phyloP scores from a whole-genome alignment of 306 rosid genomes.

The Senna tora region DNA sequence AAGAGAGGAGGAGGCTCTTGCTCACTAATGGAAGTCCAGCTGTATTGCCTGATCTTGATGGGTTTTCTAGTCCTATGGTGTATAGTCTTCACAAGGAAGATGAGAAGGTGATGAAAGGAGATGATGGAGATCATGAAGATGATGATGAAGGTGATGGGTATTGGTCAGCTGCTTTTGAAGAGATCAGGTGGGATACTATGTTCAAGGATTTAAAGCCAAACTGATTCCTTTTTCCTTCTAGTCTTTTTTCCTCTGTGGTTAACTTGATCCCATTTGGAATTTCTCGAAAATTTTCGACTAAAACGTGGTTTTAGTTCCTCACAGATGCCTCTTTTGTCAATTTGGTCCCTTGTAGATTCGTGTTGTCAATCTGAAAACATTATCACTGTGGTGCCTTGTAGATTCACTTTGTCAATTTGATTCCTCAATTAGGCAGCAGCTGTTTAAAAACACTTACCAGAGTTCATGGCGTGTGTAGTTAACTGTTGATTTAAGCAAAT shows the following conservation, averaged over 20 bases:
- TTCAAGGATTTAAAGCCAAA: conserved; percentile 91
- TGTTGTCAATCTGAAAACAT: too few relatives aligned
- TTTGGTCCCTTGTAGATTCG: too few relatives aligned
- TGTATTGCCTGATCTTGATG: conserved; percentile 46
- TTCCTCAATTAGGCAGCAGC: too few relatives aligned
- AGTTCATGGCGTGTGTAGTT: too few relatives aligned
- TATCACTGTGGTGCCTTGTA: too few relatives aligned
- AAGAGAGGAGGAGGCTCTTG: conserved; percentile 63
- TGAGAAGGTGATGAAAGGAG: conserved; percentile 36
- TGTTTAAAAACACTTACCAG: too few relatives aligned
- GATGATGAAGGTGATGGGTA: conserved; percentile 49
- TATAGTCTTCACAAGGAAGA: conserved; percentile 56
- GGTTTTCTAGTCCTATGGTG: conserved; percentile 62
- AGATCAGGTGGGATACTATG: conserved; percentile 98
- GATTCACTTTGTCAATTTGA: too few relatives aligned
- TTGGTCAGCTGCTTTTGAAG: conserved; percentile 74
- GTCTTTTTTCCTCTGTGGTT: neutral
- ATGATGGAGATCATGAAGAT: too few relatives aligned
- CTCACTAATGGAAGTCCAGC: conserved; percentile 73
- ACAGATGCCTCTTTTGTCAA: too few relatives aligned
- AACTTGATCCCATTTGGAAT: neutral
- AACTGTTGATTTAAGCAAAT: too few relatives aligned
- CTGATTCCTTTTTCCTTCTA: conserved; percentile 11
- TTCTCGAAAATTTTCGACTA: too few relatives aligned
- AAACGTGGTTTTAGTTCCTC: too few relatives aligned